phyloP scores from a whole-genome alignment of 2,329 filamentous ascomycete species.

The Zymoseptoria ardabiliae region DNA sequence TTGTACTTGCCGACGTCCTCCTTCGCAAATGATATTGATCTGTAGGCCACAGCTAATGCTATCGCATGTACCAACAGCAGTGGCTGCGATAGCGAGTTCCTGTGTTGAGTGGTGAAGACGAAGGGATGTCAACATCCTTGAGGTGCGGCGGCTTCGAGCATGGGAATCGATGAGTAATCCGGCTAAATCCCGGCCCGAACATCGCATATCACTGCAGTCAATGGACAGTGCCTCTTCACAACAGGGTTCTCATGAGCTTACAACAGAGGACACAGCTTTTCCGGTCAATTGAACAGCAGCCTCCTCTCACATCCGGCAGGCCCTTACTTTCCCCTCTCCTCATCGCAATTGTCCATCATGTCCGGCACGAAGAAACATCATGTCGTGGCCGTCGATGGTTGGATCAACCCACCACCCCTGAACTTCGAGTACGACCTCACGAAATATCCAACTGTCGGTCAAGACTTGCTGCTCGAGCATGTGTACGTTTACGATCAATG shows the following conservation, averaged over 20 bases:
- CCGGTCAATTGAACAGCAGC: background rate
- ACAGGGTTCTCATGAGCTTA: too few species aligned
- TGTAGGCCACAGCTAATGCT: background rate
- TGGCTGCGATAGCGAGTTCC: background rate
- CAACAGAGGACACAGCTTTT: background rate
- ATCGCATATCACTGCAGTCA: background rate
- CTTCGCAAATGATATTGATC: background rate
- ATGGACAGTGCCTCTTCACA: too few species aligned
- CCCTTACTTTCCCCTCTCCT: background rate
- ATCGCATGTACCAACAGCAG: background rate
- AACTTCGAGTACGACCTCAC: constrained; percentile 39
- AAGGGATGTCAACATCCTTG: background rate
- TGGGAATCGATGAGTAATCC: background rate
- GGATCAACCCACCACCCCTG: constrained; percentile 36
- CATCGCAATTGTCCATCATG: constrained; percentile 3
- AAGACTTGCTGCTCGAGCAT: constrained; percentile 8
- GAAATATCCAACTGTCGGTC: constrained; percentile 21
- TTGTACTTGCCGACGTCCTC: background rate
- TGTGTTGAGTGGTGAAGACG: background rate
- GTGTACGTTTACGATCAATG: background rate
- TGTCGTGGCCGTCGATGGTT: constrained; percentile 43
- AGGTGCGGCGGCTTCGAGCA: background rate
- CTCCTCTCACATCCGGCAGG: background rate
- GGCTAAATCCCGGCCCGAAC: background rate
- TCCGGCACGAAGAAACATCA: constrained; percentile 30